A percentile compares a stretch with the other conserved stretches of the same genome.
These are phyloP conservation scores for Alternaria sp. DNA, from an alignment of 2,329 filamentous ascomycete genomes.

Conservation along the genomic window DNA sequence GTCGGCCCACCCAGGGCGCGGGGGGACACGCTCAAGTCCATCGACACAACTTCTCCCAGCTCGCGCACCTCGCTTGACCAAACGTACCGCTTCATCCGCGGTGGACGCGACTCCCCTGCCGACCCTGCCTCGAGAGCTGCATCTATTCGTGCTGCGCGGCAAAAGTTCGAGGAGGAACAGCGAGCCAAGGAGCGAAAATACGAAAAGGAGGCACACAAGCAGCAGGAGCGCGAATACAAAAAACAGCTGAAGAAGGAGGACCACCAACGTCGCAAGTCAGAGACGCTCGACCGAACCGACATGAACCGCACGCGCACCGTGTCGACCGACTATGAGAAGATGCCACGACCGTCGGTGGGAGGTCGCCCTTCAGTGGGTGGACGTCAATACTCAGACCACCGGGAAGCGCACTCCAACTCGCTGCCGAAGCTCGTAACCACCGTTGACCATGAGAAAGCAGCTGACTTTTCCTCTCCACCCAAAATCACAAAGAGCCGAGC, in stretches of 20 bases:
- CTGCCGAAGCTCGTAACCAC: conserved; percentile 47
- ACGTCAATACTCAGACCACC: conserved; percentile 51
- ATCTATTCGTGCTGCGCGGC: conserved; percentile 63
- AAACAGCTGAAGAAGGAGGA: conserved; percentile 57
- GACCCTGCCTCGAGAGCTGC: conserved; percentile 65
- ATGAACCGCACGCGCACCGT: conserved; percentile 42
- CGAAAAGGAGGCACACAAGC: conserved; percentile 62
- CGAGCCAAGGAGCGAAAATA: conserved; percentile 64
- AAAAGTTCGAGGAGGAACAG: conserved; percentile 67
- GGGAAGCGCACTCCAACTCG: conserved; percentile 47
- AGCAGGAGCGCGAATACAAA: conserved; percentile 54
- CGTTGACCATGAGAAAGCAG: conserved; percentile 43
- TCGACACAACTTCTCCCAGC: conserved; percentile 61
- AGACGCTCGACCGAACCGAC: conserved; percentile 44
- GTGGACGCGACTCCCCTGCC: conserved; percentile 56
- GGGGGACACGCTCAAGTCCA: conserved; percentile 59
- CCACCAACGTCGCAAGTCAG: conserved; percentile 53
- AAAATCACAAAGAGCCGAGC: conserved; percentile 47
- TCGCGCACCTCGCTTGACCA: conserved; percentile 66
- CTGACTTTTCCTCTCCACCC: conserved; percentile 30
- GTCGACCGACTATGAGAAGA: conserved; percentile 46
- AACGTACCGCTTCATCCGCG: conserved; percentile 61
- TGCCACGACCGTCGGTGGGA: conserved; percentile 43
- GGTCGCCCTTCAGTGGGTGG: conserved; percentile 47
- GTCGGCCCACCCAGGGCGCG: conserved; percentile 55